Conservation (phyloP, 176 grass and related monocot species). For the Oropetium thomaeum region DNA sequence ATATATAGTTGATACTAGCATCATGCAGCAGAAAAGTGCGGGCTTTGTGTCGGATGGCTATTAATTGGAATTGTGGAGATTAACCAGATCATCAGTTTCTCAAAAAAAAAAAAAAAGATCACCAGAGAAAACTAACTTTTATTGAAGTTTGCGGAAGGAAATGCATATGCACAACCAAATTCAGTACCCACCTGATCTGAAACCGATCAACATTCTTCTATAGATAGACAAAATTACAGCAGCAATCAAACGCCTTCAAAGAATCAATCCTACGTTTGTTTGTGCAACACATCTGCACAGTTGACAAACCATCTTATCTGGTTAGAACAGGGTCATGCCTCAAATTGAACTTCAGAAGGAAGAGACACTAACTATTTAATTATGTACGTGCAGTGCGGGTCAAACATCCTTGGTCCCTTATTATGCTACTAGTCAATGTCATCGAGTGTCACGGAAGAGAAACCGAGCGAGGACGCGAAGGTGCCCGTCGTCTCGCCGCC, state of each 20-base stretch:
- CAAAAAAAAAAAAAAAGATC: too few relatives aligned
- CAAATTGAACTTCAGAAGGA: neutral
- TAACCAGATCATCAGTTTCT: neutral
- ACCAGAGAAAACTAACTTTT: too few relatives aligned
- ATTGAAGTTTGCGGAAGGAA: neutral
- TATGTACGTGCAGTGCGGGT: neutral
- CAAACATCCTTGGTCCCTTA: neutral
- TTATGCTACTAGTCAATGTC: slow-evolving; percentile 31
- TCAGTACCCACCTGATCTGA: neutral
- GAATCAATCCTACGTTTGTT: slow-evolving; percentile 31
- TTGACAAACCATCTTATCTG: neutral
- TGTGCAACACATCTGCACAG: neutral
- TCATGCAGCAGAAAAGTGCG: neutral
- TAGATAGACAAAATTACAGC: slow-evolving; percentile 1
- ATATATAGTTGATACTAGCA: neutral
- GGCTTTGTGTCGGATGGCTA: neutral
- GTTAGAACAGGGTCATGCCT: neutral
- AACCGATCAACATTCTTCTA: neutral
- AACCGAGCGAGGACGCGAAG: slow-evolving; percentile 64
- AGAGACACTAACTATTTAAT: neutral
- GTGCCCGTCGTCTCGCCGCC: slow-evolving; percentile 72
- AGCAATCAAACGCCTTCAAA: slow-evolving; percentile 24
- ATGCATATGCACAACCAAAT: neutral
- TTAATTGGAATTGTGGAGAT: neutral
- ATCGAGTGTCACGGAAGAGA: slow-evolving; percentile 62